Evolutionary conservation across 2,329 filamentous ascomycete species (phyloP).

Genomic region (Ambrosiella xylebori): DNA sequence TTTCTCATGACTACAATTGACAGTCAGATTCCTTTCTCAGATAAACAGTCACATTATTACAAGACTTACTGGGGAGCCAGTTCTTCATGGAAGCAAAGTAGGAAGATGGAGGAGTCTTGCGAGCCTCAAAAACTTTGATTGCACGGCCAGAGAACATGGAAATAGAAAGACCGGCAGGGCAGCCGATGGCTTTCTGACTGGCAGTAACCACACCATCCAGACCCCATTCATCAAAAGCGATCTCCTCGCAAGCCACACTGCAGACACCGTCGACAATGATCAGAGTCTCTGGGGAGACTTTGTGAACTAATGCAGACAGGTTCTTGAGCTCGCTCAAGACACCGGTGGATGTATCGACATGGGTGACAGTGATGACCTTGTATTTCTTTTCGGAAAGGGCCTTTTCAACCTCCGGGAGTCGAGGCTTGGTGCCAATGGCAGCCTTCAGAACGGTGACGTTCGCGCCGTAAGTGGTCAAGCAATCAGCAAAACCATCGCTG

Average conservation of each 20-base stretch:
- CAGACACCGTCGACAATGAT: conserved; percentile 92
- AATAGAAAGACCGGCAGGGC: conserved; percentile 84
- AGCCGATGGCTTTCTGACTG: conserved; percentile 92
- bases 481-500: conserved; percentile 84
- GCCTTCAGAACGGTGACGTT: conserved; percentile 81
- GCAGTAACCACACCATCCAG: conserved; percentile 87
- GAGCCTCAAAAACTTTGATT: conserved; percentile 59
- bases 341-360: conserved; percentile 94
- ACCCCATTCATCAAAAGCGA: conserved; percentile 88
- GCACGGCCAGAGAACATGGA: conserved; percentile 84
- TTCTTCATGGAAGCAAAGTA: conserved; percentile 98
- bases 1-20: conserved; percentile 69
- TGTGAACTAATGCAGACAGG: conserved; percentile 65
- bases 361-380: conserved; percentile 87
- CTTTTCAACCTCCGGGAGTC: conserved; percentile 73
- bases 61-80: conserved; percentile 66
- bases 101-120: conserved; percentile 65
- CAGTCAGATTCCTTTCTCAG: conserved; percentile 3
- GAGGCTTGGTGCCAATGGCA: conserved; percentile 71
- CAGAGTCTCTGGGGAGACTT: conserved; percentile 78
- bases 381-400: conserved; percentile 81
- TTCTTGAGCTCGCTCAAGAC: conserved; percentile 82
- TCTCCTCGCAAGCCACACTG: conserved; percentile 90
- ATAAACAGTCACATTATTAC: neutral
- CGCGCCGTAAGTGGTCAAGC: conserved; percentile 77